Conservation (phyloP, 257 asterid genomes). For the Misopates orontium region DNA sequence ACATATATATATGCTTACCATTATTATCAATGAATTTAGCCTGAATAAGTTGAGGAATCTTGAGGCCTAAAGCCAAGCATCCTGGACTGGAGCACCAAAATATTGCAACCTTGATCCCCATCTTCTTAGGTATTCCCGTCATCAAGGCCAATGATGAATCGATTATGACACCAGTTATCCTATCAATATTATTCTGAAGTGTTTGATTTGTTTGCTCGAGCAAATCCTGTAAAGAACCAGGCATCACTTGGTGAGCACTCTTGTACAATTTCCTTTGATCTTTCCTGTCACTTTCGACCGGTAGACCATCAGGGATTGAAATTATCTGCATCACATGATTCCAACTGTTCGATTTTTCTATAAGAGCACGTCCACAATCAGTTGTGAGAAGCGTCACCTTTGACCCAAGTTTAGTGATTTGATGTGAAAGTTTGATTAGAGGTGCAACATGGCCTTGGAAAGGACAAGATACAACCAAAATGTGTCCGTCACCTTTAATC, state of each 20-base stretch:
- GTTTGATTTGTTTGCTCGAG: slow-evolving; percentile 16
- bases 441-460: slow-evolving; percentile 60
- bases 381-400: slow-evolving; percentile 48
- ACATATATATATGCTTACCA: slow-evolving; percentile 31
- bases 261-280: slow-evolving; percentile 32
- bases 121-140: slow-evolving; percentile 43
- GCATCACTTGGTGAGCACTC: slow-evolving; percentile 34
- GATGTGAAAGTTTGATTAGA: slow-evolving; percentile 46
- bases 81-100: slow-evolving; percentile 59
- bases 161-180: slow-evolving; percentile 41
- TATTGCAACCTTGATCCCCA: slow-evolving; percentile 42
- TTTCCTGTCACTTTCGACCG: slow-evolving; percentile 35
- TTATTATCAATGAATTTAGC: slow-evolving; percentile 34
- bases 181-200: not conserved
- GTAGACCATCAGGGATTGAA: slow-evolving; percentile 43
- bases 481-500: slow-evolving; percentile 35
- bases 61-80: slow-evolving; percentile 45
- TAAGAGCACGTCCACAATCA: slow-evolving; percentile 19
- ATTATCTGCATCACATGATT: slow-evolving; percentile 26
- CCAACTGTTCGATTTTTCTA: slow-evolving; percentile 18
- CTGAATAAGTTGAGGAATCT: slow-evolving; percentile 38
- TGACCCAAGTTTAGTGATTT: slow-evolving; percentile 34
- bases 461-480: slow-evolving; percentile 46
- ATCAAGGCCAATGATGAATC: slow-evolving; percentile 42
- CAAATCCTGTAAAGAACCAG: slow-evolving; percentile 40